phyloP scores from a whole-genome alignment of 2,329 filamentous ascomycete genomes.

The Aspergillus alliaceus region DNA sequence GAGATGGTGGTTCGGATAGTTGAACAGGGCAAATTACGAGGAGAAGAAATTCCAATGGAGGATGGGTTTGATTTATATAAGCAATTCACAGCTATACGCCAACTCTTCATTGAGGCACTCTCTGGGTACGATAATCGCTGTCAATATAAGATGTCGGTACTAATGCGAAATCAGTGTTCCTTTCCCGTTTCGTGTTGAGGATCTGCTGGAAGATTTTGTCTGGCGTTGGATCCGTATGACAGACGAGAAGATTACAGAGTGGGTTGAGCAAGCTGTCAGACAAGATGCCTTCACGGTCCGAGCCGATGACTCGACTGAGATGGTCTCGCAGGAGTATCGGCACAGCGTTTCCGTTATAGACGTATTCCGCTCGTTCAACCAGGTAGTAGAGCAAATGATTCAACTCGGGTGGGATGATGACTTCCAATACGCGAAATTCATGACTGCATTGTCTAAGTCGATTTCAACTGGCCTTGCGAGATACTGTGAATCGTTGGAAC shows the following conservation, averaged over 20 bases:
- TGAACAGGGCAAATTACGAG: slow-evolving; percentile 66
- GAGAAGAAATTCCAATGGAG: slow-evolving; percentile 77
- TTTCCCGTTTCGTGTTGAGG: slow-evolving; percentile 87
- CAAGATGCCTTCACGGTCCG: slow-evolving; percentile 83
- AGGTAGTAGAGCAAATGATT: slow-evolving; percentile 83
- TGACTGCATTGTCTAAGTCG: slow-evolving; percentile 86
- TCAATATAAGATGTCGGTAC: not conserved
- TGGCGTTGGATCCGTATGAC: slow-evolving; percentile 91
- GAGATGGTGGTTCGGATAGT: slow-evolving; percentile 83
- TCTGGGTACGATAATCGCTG: slow-evolving; percentile 51
- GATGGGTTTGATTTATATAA: slow-evolving; percentile 94
- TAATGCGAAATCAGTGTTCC: slow-evolving; percentile 45
- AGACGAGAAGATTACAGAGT: slow-evolving; percentile 74
- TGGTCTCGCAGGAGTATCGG: slow-evolving; percentile 74
- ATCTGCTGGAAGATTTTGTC: slow-evolving; percentile 83
- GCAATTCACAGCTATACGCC: slow-evolving; percentile 80
- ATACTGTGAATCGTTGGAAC: slow-evolving; percentile 90
- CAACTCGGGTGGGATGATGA: slow-evolving; percentile 91
- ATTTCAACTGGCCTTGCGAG: slow-evolving; percentile 79
- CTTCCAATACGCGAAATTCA: slow-evolving; percentile 91
- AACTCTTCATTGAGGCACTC: slow-evolving; percentile 74
- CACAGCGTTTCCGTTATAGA: slow-evolving; percentile 94
- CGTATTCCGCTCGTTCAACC: slow-evolving; percentile 89
- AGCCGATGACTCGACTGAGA: slow-evolving; percentile 60
- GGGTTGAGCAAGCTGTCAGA: slow-evolving; percentile 87